Evolutionary conservation across 2,329 filamentous ascomycete species (phyloP), one percentile per base, ranked within the genome.

Genomic region (Colletotrichum destructivum): DNA sequence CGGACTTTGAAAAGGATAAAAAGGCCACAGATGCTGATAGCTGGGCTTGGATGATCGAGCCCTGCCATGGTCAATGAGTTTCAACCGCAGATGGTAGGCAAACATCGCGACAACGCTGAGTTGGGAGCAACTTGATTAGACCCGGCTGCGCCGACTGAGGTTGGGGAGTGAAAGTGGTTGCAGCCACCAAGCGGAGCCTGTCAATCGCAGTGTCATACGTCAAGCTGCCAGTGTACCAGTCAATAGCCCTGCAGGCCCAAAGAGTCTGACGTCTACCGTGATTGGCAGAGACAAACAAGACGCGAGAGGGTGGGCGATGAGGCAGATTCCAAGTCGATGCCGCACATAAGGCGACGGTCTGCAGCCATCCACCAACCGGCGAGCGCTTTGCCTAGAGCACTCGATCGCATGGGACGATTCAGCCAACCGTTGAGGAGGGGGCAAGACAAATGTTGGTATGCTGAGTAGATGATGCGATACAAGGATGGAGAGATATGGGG

Each of bases 401-500:
- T 60, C 54, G 59, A 69, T 71, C 52, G 23, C 40, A 52, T 57
- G 23, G 49, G 64, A 69, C 31, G 51, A 60, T 54, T 35, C 54
- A 18, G 46, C 69, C 40, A 63, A 59, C 59, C 65, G 35, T 12
- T 16, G 12, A 31, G n/a, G n/a, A 21, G 38, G 18, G 18, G 31
- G 46, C 21, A 44, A 54, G 5, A 9, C 12, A n/a, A 9, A 55
- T n/a, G 57, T 31, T 21, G 52, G 26, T 44, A 15, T 44, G 49
- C 23, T 47, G 40, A 16, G 59, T 62, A 42, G 64, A 60, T 71
- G 69, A 71, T 71, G 65, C 31, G 69, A 63, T 49, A 60, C 69
- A 69, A 69, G 69, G 59, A 54, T 71, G 57, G 26, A 21, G 35
- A 63, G 21, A 54, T 31, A 69, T 35, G 40, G 23, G 55, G 15